Conservation (phyloP, 169 alveolate genomes). For the Amoebophrya sp. region DNA sequence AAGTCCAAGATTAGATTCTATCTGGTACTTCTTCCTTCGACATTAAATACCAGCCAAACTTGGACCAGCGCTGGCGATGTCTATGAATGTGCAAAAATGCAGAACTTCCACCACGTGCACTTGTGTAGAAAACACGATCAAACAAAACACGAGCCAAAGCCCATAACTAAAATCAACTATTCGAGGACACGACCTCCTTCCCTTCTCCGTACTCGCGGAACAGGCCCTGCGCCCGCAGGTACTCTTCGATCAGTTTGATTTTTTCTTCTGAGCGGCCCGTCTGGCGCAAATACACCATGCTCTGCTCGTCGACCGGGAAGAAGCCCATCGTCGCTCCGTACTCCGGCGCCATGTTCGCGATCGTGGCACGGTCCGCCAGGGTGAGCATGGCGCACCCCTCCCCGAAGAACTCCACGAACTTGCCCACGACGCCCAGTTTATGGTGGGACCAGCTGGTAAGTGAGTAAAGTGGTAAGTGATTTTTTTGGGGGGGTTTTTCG, state of each 20-base stretch:
- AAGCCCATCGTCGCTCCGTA: constrained; percentile 94
- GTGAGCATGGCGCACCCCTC: constrained; percentile 67
- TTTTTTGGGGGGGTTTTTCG: too few relatives aligned
- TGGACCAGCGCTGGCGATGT: too few relatives aligned
- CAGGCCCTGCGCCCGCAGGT: constrained; percentile 56
- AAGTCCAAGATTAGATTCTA: too few relatives aligned
- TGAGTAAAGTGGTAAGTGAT: too few relatives aligned
- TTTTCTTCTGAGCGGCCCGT: constrained; percentile 75
- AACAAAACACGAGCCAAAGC: too few relatives aligned
- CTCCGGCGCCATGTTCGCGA: constrained; percentile 95
- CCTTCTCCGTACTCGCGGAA: constrained; percentile 46
- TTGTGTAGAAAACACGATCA: neutral
- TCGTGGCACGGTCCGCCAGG: constrained; percentile 85
- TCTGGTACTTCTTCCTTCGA: too few relatives aligned
- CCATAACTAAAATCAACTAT: too few relatives aligned
- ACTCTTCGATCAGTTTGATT: constrained; percentile 63
- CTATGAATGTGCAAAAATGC: too few relatives aligned
- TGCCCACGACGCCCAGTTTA: constrained; percentile 95
- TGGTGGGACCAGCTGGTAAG: too few relatives aligned
- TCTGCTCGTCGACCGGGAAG: constrained; percentile 83
- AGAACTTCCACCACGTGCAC: too few relatives aligned
- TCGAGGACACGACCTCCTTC: neutral
- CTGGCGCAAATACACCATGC: constrained; percentile 65
- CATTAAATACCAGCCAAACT: too few relatives aligned
- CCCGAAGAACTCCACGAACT: constrained; percentile 88